phyloP scores from a whole-genome alignment of 495 filamentous ascomycete species.

The Aspergillus sparsus region DNA sequence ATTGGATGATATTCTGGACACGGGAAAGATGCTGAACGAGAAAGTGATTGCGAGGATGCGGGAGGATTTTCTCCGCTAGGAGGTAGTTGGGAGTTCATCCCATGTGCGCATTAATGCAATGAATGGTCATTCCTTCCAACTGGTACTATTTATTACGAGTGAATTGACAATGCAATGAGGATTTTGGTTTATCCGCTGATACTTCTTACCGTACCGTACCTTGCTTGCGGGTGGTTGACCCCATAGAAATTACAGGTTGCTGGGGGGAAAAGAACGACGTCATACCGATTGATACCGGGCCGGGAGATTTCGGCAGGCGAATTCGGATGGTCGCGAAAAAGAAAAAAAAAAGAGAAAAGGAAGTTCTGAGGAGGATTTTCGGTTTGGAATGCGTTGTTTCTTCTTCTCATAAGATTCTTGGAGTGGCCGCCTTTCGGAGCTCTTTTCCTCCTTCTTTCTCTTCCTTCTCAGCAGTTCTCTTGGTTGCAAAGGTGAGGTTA shows the following conservation, averaged over 20 bases:
- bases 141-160: slow-evolving; percentile 4
- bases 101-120: slow-evolving; percentile 13
- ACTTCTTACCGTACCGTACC: slow-evolving; percentile 30
- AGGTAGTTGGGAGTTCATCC: not conserved
- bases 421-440: slow-evolving; percentile 16
- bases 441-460: slow-evolving; percentile 9
- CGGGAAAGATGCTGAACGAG: slow-evolving; percentile 31
- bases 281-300: slow-evolving; percentile 35
- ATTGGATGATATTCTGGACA: slow-evolving; percentile 38
- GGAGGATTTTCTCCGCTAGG: slow-evolving; percentile 21
- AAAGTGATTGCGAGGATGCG: slow-evolving; percentile 35
- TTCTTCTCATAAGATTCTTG: slow-evolving; percentile 14
- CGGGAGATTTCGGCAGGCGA: slow-evolving; percentile 45
- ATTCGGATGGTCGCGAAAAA: slow-evolving; percentile 21
- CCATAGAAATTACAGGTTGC: not conserved
- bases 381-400: slow-evolving; percentile 10
- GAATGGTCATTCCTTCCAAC: slow-evolving; percentile 13
- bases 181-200: slow-evolving; percentile 27
- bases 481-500: not conserved
- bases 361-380: no score
- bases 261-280: slow-evolving; percentile 11
- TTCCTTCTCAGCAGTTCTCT: slow-evolving; percentile 4
- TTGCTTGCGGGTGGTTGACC: not conserved
- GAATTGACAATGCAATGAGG: slow-evolving; percentile 12
- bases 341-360: slow-evolving; percentile 11